Conservation (phyloP, 148 eudicot species). For the Arbutus unedo region DNA sequence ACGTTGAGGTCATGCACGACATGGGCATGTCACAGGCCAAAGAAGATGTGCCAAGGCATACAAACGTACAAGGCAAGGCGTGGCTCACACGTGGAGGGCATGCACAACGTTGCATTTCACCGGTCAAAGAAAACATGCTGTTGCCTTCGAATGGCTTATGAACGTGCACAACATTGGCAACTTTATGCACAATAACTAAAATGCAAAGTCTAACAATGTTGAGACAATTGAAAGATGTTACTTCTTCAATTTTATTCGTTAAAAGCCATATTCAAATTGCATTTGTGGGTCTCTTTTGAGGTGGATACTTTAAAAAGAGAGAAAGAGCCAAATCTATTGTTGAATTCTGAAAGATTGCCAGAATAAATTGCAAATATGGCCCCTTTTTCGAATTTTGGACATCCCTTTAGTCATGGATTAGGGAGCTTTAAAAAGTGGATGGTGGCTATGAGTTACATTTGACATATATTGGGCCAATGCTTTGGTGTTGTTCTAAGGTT, state of each 20-base stretch:
- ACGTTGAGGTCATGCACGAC: too few species aligned
- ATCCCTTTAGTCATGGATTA: neutral
- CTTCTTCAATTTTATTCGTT: neutral
- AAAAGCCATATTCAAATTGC: neutral
- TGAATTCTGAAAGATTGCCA: neutral
- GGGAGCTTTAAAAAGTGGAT: neutral
- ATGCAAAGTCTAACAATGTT: neutral
- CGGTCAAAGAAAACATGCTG: too few species aligned
- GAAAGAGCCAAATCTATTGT: neutral
- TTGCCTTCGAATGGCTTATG: too few species aligned
- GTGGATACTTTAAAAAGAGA: neutral
- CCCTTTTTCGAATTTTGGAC: neutral
- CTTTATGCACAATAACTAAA: too few species aligned
- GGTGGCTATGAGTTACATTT: neutral
- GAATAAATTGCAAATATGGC: neutral
- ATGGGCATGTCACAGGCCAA: too few species aligned
- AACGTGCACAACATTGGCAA: too few species aligned
- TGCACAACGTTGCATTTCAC: too few species aligned
- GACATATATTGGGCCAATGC: too few species aligned
- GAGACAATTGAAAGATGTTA: neutral
- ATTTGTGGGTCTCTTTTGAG: neutral
- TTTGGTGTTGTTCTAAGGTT: neutral
- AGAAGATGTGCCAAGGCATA: too few species aligned
- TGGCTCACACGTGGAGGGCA: too few species aligned
- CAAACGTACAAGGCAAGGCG: too few species aligned